phyloP scores from a whole-genome alignment of 768 basidiomycete genomes.

The Astraeus odoratus region DNA sequence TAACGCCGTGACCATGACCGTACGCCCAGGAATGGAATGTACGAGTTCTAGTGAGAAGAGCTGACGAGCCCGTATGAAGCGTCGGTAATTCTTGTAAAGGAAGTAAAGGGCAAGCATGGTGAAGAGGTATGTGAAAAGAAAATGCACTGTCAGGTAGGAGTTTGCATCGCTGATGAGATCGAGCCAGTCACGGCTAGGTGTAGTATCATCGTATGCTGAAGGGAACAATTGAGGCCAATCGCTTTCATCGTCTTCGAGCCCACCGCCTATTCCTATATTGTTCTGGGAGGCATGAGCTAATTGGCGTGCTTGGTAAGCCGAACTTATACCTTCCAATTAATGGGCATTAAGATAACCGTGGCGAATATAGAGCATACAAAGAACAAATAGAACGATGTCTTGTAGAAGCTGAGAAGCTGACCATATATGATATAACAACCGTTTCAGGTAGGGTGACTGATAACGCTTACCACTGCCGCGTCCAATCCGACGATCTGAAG shows the following conservation, averaged over 20 bases:
- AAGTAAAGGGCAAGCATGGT: conserved; percentile 80
- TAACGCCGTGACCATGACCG: conserved; percentile 80
- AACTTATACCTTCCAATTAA: conserved; percentile 78
- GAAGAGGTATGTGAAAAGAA: conserved; percentile 92
- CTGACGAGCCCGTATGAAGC: conserved; percentile 86
- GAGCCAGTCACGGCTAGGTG: conserved; percentile 56
- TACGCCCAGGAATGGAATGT: conserved; percentile 90
- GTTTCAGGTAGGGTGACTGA: neutral
- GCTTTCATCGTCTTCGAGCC: conserved; percentile 29
- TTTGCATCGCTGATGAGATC: conserved; percentile 89
- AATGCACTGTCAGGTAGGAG: conserved; percentile 81
- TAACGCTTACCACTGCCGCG: conserved; percentile 78
- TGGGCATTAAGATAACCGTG: conserved; percentile 81
- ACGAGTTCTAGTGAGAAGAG: conserved; percentile 92
- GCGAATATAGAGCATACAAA: conserved; percentile 81
- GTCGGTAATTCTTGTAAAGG: conserved; percentile 82
- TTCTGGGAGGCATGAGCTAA: conserved; percentile 37
- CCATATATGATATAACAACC: conserved; percentile 1
- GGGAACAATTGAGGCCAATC: conserved; percentile 40
- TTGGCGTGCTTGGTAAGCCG: neutral
- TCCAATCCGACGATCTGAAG: conserved; percentile 96
- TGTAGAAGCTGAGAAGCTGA: conserved; percentile 91
- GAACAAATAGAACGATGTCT: conserved; percentile 91
- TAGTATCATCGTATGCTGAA: conserved; percentile 14
- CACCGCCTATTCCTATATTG: conserved; percentile 63